phyloP scores from a whole-genome alignment of 495 filamentous ascomycete genomes.

The Daldinia decipiens region DNA sequence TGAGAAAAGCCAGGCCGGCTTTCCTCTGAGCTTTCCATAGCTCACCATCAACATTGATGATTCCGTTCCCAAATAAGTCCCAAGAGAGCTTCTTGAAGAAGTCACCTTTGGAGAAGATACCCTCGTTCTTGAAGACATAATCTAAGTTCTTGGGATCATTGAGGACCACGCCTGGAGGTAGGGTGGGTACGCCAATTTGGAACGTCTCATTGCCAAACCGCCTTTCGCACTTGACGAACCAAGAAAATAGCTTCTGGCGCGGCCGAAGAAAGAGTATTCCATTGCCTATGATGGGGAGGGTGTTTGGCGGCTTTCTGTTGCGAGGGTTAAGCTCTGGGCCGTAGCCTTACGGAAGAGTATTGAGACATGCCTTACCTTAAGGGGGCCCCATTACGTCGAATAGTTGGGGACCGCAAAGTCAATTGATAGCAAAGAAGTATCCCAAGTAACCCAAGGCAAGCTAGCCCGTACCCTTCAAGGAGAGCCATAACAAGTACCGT shows the following conservation, averaged over 20 bases:
- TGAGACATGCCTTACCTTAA: conserved; percentile 44
- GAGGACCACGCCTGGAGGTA: conserved; percentile 68
- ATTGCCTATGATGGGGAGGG: conserved; percentile 66
- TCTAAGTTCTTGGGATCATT: conserved; percentile 68
- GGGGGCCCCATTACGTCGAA: conserved; percentile 49
- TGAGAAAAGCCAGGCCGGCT: conserved; percentile 68
- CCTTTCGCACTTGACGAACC: conserved; percentile 67
- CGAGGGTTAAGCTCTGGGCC: conserved; percentile 3
- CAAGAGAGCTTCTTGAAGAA: conserved; percentile 67
- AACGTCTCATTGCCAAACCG: conserved; percentile 65
- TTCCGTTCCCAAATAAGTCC: conserved; percentile 70
- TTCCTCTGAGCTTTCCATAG: conserved; percentile 69
- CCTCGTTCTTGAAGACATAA: conserved; percentile 67
- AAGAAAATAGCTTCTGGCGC: conserved; percentile 65
- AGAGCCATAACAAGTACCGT: conserved; percentile 28
- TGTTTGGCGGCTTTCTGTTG: conserved; percentile 62
- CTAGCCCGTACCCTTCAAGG: conserved; percentile 26
- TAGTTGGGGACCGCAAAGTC: conserved; percentile 42
- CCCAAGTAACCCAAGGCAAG: conserved; percentile 22
- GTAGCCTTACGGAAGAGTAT: background rate
- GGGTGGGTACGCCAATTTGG: conserved; percentile 64
- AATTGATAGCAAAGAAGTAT: conserved; percentile 37
- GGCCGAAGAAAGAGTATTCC: conserved; percentile 67
- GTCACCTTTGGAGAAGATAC: conserved; percentile 65
- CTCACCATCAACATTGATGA: conserved; percentile 71